Evolutionary conservation across 176 grass and related monocot species (phyloP), one percentile per base, ranked within the genome.

Genomic region (Coix lacrymajobi): DNA sequence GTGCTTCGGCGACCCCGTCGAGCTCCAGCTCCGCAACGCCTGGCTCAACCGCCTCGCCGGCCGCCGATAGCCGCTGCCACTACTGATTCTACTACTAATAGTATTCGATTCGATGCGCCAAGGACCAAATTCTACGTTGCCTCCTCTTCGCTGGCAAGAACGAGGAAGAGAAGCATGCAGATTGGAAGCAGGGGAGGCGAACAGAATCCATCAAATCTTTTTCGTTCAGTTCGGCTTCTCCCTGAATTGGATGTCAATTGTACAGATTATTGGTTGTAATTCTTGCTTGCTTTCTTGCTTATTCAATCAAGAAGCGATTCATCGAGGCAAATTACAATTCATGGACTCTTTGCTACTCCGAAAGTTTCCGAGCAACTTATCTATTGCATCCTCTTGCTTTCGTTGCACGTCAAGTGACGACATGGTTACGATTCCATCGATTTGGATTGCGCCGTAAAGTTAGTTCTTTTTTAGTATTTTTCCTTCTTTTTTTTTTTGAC

Each of bases 1-100:
- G 84, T 95, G 96, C 84, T 98, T 93, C 84, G 92, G 90, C 30
- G 92, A 98, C 56, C 57, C 92, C 9, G 37, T 87, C 26, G 92
- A 93, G 71, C 62, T 89, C 62, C 96, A 98, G 80, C 78, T 98
- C 65, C 85, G 81, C 71, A 93, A 90, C 62, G 88, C 85, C 4
- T 98, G 96, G 96, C 75, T 98, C 58, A 93, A 83, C 75, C 84
- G 84, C 79, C 84, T 90, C 84, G 65, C 79, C 66, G 54, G 78
- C 57, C 79, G 80, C 88, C 57, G 88, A 77, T 90, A 90, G 83
- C 69, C n/a, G n/a, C 37, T 1, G 73, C 75, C 11, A 3, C 77
- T 66, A n/a, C 31, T 48, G 39, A 40, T 80, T 36, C 40, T 33
- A 40, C 7, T 54, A 41, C 32, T 16, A 2, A 61, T 79, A 68